Evolutionary conservation across 495 filamentous ascomycete genomes (phyloP), one percentile per base, ranked within the genome.

Genomic region (Gamarada debralockiae): DNA sequence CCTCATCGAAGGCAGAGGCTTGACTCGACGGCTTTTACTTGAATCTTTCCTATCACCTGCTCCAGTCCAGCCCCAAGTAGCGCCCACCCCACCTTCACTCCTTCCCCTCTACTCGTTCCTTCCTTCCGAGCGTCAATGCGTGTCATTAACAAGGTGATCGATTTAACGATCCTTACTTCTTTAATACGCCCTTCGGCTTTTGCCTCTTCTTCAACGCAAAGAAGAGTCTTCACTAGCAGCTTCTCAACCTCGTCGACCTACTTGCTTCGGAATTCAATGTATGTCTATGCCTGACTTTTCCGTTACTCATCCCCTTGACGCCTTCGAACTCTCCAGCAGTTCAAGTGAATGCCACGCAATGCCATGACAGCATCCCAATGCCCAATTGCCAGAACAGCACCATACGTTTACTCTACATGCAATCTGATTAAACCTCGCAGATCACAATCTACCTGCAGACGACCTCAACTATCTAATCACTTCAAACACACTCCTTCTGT

Each of bases 81-180:
- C n/a, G 13, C n/a, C n/a, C 14, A 52, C 51, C 57, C 46, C 46
- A 48, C 53, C 53, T 56, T 56, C 31, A 27, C 33, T 48, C 15
- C 37, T 49, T 48, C 38, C 24, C 40, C 9, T 43, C n/a, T 43
- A 8, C 21, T 43, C 21, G 40, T 41, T 50, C 36, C 37, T 50
- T 46, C 45, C 22, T 50, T 50, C 33, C 47, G 25, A 22, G n/a
- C 43, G 42, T 42, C 49, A 57, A 62, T 62, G 60, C 60, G 56
- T 57, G 52, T 51, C 52, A 17, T 57, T 38, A 62, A 38, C 6
- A 50, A 47, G 15, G 24, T 59, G 48, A 39, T 56, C 38, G 55
- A 58, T 43, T 50, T 55, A 9, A 62, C 59, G 34, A 58, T 58
- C 52, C 24, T 62, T 34, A 38, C 56, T 46, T 58, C 56, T 37